Conservation (phyloP, 1,284 basidiomycete genomes). For the Sparassis latifolia region DNA sequence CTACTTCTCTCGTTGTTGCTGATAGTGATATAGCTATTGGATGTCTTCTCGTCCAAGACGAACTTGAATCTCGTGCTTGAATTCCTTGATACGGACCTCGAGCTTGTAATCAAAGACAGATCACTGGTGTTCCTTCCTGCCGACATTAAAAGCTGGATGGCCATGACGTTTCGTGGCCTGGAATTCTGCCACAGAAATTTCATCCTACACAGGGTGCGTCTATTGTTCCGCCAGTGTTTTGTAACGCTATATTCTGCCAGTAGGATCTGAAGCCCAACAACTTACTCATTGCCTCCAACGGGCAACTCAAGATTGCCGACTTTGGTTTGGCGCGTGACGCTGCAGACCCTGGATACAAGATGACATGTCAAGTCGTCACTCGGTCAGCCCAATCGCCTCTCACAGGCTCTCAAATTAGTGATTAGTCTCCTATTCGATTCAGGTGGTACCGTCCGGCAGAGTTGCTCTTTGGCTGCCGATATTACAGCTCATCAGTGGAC, state of each 20-base stretch:
- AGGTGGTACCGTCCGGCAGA: conserved; percentile 99
- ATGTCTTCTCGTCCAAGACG: conserved; percentile 95
- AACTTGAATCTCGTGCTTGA: conserved; percentile 98
- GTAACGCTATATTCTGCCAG: background rate
- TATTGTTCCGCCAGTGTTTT: background rate
- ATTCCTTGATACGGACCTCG: conserved; percentile 95
- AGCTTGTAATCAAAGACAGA: conserved; percentile 94
- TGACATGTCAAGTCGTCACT: conserved; percentile 98
- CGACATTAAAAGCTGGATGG: conserved; percentile 99
- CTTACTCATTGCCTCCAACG: conserved; percentile 86
- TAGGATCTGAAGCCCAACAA: conserved; percentile 99
- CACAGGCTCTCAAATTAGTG: background rate
- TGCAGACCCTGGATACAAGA: conserved; percentile 87
- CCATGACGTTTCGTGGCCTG: conserved; percentile 93
- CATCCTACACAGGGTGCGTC: conserved; percentile 83
- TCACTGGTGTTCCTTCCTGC: conserved; percentile 87
- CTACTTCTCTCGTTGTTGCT: background rate
- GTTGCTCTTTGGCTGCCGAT: conserved; percentile 81
- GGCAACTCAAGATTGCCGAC: conserved; percentile 96
- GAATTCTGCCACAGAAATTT: conserved; percentile 97
- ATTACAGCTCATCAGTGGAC: conserved; percentile 86
- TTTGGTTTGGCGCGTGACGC: conserved; percentile 98
- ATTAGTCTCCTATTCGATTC: background rate
- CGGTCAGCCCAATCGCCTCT: conserved; percentile 41
- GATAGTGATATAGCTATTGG: conserved; percentile 65